A percentile compares a stretch with the other conserved stretches of the same genome.
These are phyloP conservation scores for Calocera viscosa DNA, from an alignment of 768 basidiomycete genomes.

Conservation along the genomic window DNA sequence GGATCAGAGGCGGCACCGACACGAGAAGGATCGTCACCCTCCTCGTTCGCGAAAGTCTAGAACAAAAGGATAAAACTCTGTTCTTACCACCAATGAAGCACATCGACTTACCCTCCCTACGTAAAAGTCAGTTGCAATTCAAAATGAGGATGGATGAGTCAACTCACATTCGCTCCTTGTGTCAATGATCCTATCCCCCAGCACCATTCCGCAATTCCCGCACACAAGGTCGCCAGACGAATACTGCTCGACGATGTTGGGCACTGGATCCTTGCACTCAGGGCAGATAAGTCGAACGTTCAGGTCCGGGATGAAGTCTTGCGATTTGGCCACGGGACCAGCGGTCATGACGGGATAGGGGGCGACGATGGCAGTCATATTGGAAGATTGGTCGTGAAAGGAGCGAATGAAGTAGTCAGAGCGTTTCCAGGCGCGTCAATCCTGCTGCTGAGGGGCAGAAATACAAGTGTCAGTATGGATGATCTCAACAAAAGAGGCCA, in stretches of 20 bases:
- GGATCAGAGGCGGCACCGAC: slow-evolving; percentile 94
- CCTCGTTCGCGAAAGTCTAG: slow-evolving; percentile 98
- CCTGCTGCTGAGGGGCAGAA: neutral
- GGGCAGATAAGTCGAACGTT: slow-evolving; percentile 87
- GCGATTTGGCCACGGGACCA: neutral
- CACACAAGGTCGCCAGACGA: slow-evolving; percentile 96
- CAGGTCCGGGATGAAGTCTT: slow-evolving; percentile 58
- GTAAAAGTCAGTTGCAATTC: neutral
- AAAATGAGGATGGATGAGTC: slow-evolving; percentile 30
- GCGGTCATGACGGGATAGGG: slow-evolving; percentile 3
- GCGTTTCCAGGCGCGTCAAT: neutral
- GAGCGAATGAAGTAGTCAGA: neutral
- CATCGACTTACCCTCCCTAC: slow-evolving; percentile 22
- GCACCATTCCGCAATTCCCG: slow-evolving; percentile 80
- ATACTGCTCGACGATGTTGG: slow-evolving; percentile 94
- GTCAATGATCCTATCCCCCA: slow-evolving; percentile 94
- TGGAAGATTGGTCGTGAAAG: neutral
- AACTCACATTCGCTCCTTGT: slow-evolving; percentile 97
- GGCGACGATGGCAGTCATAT: neutral
- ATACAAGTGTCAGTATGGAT: neutral
- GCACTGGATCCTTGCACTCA: slow-evolving; percentile 86
- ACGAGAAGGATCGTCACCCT: slow-evolving; percentile 99
- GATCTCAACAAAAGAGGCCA: neutral
- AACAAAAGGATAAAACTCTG: slow-evolving; percentile 2
- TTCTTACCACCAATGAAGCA: slow-evolving; percentile 12